These are phyloP conservation scores for Solanum bukasovii DNA, from an alignment of 257 asterid genomes.

Conservation along the genomic window DNA sequence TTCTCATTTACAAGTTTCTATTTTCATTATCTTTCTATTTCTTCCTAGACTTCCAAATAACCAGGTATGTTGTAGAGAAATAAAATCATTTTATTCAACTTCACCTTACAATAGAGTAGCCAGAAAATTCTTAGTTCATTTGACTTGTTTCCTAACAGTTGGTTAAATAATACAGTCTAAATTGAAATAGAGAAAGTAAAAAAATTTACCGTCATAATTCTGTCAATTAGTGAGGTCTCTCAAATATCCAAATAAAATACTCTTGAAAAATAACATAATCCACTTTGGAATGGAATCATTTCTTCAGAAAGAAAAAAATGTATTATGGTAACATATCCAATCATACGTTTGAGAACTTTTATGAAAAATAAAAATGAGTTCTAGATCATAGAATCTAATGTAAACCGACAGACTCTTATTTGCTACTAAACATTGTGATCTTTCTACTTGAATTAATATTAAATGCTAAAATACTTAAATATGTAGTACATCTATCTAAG, in stretches of 20 bases:
- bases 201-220: neutral
- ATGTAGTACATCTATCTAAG: neutral
- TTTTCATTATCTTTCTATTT: neutral
- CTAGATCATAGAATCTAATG: neutral
- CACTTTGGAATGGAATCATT: neutral
- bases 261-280: neutral
- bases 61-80: neutral
- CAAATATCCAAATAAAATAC: neutral
- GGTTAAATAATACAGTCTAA: neutral
- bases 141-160: neutral
- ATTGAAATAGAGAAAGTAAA: neutral
- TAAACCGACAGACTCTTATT: neutral
- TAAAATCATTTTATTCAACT: neutral
- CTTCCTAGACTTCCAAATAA: neutral
- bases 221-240: neutral
- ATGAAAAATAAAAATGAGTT: neutral
- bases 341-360: neutral
- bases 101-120: neutral
- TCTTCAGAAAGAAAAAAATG: neutral
- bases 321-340: neutral
- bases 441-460: neutral
- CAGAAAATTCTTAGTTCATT: neutral
- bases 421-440: neutral
- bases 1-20: neutral
- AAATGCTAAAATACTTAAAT: neutral